Base-by-base conservation (phyloP, 805 yeast species). In the Metschnikowia vanudenii region DNA sequence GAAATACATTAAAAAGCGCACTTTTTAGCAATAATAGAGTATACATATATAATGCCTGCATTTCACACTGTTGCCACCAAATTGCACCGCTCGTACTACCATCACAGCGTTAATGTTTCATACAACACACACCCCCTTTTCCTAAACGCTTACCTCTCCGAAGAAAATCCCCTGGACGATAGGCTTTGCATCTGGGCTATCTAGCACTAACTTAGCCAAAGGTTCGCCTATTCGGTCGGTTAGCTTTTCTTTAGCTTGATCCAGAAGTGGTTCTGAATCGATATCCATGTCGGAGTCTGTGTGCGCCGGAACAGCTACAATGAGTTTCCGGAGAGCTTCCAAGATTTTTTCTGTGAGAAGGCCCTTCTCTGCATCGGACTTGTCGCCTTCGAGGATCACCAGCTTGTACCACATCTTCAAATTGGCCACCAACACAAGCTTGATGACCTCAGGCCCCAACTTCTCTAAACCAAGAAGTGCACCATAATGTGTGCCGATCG, bases 401-500 rank as follows among this genome's bases (percentile, higher is more conserved):
- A 79, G 75, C 40, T 71, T 73, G 13, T 81, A 73, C 99, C 99
- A 94, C 47, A 83, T 80, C 53, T 82, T 78, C 50, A 92, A 67
- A 63, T 94, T 94, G 0, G 97, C 97, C 32, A 92, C 71, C 45
- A 94, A 75, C 1, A 88, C 79, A 37, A 92, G 83, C 54, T 96
- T 78, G 31, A 92, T 79, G 9, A 94, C 95, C 65, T 94, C 98
- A 4, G 83, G 73, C 3, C 97, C 99, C 58, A 94, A 69, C 16
- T 85, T 88, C 46, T 80, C 78, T 58, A 94, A 76, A 5, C 98
- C 99, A 40, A 81, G 78, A 26, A 95, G 77, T 4, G 97, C 84
- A 32, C 99, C 99, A 58, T 86, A 94, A 51, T 90, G 89, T 0
- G 98, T 89, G 2, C 96, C 96, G 13, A 84, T 74, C 0, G 96